Evolutionary conservation across 441 rosid genomes (phyloP).

Genomic region (Aleurites moluccanus): DNA sequence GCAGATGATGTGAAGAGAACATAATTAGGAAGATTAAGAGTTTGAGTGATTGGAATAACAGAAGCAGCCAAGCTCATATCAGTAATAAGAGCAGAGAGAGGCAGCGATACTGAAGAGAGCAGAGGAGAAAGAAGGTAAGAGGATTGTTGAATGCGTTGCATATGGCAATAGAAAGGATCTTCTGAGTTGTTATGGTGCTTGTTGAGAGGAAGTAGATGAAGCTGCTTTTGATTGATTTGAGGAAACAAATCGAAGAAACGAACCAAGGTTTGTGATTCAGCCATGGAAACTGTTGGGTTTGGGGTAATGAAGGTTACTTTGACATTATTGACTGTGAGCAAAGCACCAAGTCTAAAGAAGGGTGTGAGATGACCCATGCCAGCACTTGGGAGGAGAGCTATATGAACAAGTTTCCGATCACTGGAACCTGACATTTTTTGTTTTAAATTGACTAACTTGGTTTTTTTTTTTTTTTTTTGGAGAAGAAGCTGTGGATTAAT

Average conservation of each 20-base stretch:
- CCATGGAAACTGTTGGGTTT: constrained; percentile 31
- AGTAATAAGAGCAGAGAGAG: constrained; percentile 31
- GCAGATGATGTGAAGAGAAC: constrained; percentile 44
- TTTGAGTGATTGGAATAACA: constrained; percentile 19
- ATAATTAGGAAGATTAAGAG: constrained; percentile 32
- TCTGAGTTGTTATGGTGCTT: constrained; percentile 7
- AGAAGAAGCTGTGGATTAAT: neutral
- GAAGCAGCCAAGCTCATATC: constrained; percentile 37
- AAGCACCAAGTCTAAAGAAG: constrained; percentile 37
- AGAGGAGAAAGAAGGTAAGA: constrained; percentile 31
- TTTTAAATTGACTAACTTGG: neutral
- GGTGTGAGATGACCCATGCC: constrained; percentile 50
- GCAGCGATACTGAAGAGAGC: constrained; percentile 29
- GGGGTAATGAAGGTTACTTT: constrained; percentile 37
- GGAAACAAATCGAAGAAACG: constrained; percentile 28
- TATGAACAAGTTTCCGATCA: constrained; percentile 15
- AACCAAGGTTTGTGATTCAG: constrained; percentile 29
- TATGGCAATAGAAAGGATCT: constrained; percentile 38
- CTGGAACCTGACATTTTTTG: constrained; percentile 7
- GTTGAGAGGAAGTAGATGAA: constrained; percentile 24
- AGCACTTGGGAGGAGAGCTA: constrained; percentile 38
- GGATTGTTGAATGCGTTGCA: constrained; percentile 25
- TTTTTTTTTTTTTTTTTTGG: neutral
- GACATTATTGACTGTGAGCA: constrained; percentile 18
- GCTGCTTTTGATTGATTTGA: constrained; percentile 25